Evolutionary conservation across 306 rosid genomes (phyloP).

Genomic region (Lathyrus sativus): DNA sequence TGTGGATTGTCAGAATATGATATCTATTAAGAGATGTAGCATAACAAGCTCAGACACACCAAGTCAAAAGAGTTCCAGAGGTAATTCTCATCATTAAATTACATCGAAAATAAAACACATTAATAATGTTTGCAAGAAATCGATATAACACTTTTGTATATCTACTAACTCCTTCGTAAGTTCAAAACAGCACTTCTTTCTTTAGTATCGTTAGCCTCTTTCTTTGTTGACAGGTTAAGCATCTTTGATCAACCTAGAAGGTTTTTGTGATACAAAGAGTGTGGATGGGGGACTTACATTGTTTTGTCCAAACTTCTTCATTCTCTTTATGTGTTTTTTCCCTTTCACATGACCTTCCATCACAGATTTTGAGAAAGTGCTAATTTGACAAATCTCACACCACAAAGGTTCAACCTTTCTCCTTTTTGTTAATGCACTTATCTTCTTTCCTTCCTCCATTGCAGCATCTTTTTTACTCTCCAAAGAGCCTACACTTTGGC

Average conservation of each 20-base stretch:
- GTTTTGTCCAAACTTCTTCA: neutral
- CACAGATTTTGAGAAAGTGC: constrained; percentile 10
- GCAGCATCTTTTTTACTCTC: constrained; percentile 21
- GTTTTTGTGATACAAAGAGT: constrained; percentile 3
- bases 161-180: constrained; percentile 10
- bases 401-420: constrained; percentile 33
- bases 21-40: neutral
- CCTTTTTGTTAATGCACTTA: neutral
- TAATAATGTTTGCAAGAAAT: neutral
- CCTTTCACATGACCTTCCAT: constrained; percentile 54
- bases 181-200: neutral
- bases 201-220: constrained; percentile 17
- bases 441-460: neutral
- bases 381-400: constrained; percentile 54
- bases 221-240: constrained; percentile 3
- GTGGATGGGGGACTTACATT: neutral
- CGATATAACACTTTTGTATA: neutral
- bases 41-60: neutral
- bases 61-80: neutral
- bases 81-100: neutral
- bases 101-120: neutral
- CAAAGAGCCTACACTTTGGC: neutral
- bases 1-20: too few relatives aligned
- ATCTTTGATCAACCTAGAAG: constrained; percentile 29
- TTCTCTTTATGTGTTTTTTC: constrained; percentile 44